A percentile compares a stretch with the other conserved stretches of the same genome.
Evolutionary conservation across 306 rosid genomes (phyloP).

Genomic region (Acacia crassicarpa): DNA sequence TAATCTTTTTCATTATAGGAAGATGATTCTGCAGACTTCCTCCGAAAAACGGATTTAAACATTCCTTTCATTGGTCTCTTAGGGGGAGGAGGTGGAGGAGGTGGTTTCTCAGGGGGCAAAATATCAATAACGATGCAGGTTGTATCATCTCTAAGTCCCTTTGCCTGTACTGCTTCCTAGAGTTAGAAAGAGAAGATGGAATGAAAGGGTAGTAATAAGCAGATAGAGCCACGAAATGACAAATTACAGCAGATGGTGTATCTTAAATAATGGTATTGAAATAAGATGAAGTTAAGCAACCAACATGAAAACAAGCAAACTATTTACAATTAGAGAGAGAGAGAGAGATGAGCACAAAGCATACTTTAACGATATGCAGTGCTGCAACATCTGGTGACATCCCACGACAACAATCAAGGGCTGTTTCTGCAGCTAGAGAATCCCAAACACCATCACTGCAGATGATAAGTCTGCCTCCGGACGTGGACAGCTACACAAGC

Average conservation of each 20-base stretch:
- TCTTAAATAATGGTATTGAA: not conserved
- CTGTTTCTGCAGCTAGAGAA: constrained; percentile 73
- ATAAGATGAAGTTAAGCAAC: constrained; percentile 15
- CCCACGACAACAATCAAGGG: constrained; percentile 88
- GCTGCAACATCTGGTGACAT: constrained; percentile 87
- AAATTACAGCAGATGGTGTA: not conserved
- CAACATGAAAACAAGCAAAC: constrained; percentile 3
- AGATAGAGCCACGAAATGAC: not conserved
- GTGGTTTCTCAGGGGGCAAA: constrained; percentile 73
- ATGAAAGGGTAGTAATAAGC: constrained; percentile 1
- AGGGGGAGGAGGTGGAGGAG: constrained; percentile 46
- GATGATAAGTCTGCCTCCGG: constrained; percentile 93
- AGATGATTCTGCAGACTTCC: constrained; percentile 72
- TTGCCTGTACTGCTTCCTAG: constrained; percentile 88
- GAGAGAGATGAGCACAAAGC: constrained; percentile 10
- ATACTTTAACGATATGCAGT: constrained; percentile 84
- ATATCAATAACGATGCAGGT: constrained; percentile 93
- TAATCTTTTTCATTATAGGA: constrained; percentile 71
- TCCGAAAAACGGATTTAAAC: constrained; percentile 83
- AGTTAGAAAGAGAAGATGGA: constrained; percentile 21
- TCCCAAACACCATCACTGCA: constrained; percentile 99
- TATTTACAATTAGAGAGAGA: constrained; percentile 13
- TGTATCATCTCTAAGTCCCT: constrained; percentile 98
- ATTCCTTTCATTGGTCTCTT: constrained; percentile 80
- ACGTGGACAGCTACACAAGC: constrained; percentile 68